A percentile compares a stretch with the other conserved stretches of the same genome.
Evolutionary conservation across 2,329 filamentous ascomycete species (phyloP).

Genomic region (Alternaria burnsii): DNA sequence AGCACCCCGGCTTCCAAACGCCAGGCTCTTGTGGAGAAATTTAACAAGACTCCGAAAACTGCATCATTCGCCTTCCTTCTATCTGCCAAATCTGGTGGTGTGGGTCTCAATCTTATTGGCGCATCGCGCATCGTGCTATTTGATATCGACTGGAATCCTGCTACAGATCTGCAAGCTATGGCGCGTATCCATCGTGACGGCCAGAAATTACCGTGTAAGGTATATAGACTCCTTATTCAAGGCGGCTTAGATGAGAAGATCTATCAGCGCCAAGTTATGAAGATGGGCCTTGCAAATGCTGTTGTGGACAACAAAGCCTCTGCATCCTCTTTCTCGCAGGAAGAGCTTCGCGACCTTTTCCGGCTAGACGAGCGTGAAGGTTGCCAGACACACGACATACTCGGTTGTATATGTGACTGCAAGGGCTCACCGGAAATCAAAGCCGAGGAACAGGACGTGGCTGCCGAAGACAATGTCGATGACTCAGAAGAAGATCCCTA

Average conservation of each 20-base stretch:
- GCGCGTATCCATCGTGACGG: constrained; percentile 77
- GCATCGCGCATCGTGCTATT: constrained; percentile 75
- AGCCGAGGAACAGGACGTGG: constrained; percentile 25
- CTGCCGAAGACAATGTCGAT: constrained; percentile 30
- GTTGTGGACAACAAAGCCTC: constrained; percentile 73
- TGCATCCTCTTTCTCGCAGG: constrained; percentile 68
- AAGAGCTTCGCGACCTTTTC: constrained; percentile 74
- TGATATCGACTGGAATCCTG: constrained; percentile 80
- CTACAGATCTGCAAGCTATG: constrained; percentile 77
- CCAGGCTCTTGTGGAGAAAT: constrained; percentile 73
- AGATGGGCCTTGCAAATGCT: constrained; percentile 73
- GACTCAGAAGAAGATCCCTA: constrained; percentile 32
- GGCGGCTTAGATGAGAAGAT: constrained; percentile 79
- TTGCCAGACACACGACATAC: constrained; percentile 74
- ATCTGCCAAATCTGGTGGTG: constrained; percentile 75
- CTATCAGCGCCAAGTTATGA: constrained; percentile 75
- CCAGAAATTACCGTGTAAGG: constrained; percentile 72
- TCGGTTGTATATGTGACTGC: constrained; percentile 70
- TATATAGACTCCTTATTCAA: constrained; percentile 73
- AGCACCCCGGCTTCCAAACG: constrained; percentile 70
- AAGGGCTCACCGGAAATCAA: constrained; percentile 51
- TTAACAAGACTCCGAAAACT: constrained; percentile 68
- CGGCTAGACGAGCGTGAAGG: constrained; percentile 66
- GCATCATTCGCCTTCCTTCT: constrained; percentile 73
- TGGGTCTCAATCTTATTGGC: constrained; percentile 75